Evolutionary conservation across 129 eudicot genomes (phyloP), one percentile per base, ranked within the genome.

Genomic region (Solidago caesia): DNA sequence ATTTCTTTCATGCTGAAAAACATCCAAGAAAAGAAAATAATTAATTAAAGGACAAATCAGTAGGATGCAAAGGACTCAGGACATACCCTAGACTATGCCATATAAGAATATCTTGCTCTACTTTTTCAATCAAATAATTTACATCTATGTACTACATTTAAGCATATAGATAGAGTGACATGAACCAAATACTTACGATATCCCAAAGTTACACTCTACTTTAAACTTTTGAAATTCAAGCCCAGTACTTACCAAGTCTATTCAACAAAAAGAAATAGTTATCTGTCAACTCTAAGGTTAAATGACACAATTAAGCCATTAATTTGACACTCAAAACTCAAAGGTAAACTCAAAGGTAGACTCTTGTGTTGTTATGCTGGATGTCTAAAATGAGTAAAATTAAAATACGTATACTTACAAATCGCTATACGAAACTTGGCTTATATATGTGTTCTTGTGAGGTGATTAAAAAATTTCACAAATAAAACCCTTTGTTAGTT

Each of bases 1-100:
- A 94, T 84, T 63, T 74, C 86, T 77, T 82, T 88, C 96, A 91
- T 88, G 74, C 98, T 93, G 80, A 48, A 72, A 52, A 57, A 59
- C 67, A 79, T 11, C 12, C 73, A 64, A 9, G 6, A 16, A 46
- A 57, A 13, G 16, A 44, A 7, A 73, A 55, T 8, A 63, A 73
- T 26, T 2, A 48, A 72, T n/a, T 46, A 15, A 72, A 72, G 27
- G 42, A 73, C 29, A 15, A 26, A 56, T 53, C 51, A 75, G 44
- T 74, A 58, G 52, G 44, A 73, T 64, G 71, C 51, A 79, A 71
- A 77, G 60, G 75, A 59, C 70, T 29, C 6, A 16, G 49, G 27
- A 47, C 60, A 69, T 77, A 68, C 52, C 75, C 6, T 44, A 76
- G 48, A 12, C 61, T 56, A 55, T 7, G 4, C 15, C 21, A 56